Evolutionary conservation across 2,329 filamentous ascomycete genomes (phyloP), one percentile per base, ranked within the genome.

Genomic region (Xylariomycetidae sp.): DNA sequence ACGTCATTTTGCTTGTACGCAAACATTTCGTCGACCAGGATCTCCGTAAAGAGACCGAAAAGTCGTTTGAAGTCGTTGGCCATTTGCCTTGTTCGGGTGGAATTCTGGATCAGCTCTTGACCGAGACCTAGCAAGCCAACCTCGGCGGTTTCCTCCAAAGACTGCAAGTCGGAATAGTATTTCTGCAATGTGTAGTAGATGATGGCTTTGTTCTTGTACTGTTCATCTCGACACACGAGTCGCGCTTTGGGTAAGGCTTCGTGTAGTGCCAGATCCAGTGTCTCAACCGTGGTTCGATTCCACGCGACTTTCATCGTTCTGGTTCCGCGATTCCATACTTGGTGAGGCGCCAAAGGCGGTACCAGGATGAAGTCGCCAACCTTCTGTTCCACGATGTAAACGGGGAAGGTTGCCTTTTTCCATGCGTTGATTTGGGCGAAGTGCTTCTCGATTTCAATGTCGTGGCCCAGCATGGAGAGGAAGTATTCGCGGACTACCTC

Each of bases 141-240:
- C 32, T 70, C 63, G 9, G 62, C 56, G 19, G 59, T 59, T 35
- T 71, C 67, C 31, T 76, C 73, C 30, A 74, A 65, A 16, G 70
- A 64, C 27, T 58, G 34, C 12, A 85, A 71, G 31, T 76, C 67
- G n/a, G 67, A 64, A 41, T 71, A 67, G 55, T 96, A 96, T 50
- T 88, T 92, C 9, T 82, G 65, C 4, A 96, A 68, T 0, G 88
- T 86, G 54, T 82, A 95, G 58, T 89, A 95, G 27, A 95, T 72
- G 37, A 96, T 95, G 5, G 89, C 86, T 57, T 96, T 96, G 64
- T 94, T 95, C 58, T 96, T 96, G 68, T 98, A 98, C 58, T 96
- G 90, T 57, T 98, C 92, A 47, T 98, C 92, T 23, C 92, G 83
- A 54, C 92, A 96, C 3, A 96, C 90, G 47, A 95, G 76, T 10